Conservation (phyloP, 2,329 filamentous ascomycete species). For the Diaporthe capsici region DNA sequence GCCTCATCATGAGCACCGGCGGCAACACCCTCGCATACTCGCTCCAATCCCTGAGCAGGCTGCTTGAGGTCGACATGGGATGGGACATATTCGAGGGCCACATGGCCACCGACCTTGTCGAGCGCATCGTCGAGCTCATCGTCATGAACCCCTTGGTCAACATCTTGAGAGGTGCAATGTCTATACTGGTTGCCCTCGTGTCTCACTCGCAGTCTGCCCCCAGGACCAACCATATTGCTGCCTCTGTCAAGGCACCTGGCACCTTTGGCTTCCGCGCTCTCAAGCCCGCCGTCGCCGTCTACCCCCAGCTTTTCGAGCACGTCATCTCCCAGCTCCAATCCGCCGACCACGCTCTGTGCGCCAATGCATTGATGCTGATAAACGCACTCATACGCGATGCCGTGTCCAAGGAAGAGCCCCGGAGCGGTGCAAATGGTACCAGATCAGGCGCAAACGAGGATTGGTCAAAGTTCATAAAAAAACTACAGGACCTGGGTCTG, state of each 20-base stretch:
- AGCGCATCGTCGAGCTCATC: slow-evolving; percentile 89
- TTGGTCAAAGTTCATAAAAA: slow-evolving; percentile 96
- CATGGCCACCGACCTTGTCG: slow-evolving; percentile 75
- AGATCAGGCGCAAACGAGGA: slow-evolving; percentile 70
- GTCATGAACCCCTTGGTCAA: slow-evolving; percentile 97
- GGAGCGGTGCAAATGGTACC: slow-evolving; percentile 49
- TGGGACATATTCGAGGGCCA: slow-evolving; percentile 87
- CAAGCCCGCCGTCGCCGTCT: slow-evolving; percentile 90
- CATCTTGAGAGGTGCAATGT: slow-evolving; percentile 96
- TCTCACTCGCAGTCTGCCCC: slow-evolving; percentile 80
- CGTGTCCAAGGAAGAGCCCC: slow-evolving; percentile 79
- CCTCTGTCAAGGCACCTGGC: slow-evolving; percentile 61
- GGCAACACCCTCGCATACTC: slow-evolving; percentile 98
- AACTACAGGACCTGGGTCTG: slow-evolving; percentile 90
- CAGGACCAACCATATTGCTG: slow-evolving; percentile 49
- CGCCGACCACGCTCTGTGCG: slow-evolving; percentile 94
- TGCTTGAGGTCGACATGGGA: slow-evolving; percentile 97
- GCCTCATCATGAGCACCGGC: slow-evolving; percentile 85
- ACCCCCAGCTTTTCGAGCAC: slow-evolving; percentile 95
- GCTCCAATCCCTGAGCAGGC: slow-evolving; percentile 86
- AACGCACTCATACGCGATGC: slow-evolving; percentile 96
- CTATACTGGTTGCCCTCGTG: slow-evolving; percentile 93
- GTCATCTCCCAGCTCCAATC: slow-evolving; percentile 93
- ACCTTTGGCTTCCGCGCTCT: slow-evolving; percentile 91
- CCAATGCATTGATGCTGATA: slow-evolving; percentile 94